These are phyloP conservation scores for Candida rishiriensis DNA, from an alignment of 805 yeast genomes.

Conservation along the genomic window DNA sequence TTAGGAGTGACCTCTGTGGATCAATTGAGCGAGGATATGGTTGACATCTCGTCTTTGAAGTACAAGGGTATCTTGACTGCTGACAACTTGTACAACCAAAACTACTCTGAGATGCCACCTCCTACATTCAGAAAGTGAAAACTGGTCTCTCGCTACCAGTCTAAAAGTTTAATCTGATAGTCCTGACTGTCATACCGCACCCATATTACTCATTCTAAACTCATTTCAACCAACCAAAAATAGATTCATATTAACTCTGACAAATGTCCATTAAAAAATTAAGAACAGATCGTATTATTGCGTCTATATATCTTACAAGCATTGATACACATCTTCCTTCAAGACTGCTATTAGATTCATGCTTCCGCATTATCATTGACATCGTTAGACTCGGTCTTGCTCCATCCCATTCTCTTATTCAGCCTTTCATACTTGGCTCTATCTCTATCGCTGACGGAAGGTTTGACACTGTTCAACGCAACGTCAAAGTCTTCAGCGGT, in stretches of 20 bases:
- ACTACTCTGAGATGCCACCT: conserved; percentile 50
- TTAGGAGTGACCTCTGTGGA: conserved; percentile 52
- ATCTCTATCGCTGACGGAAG: conserved; percentile 87
- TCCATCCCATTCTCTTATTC: conserved; percentile 75
- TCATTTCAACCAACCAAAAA: too few relatives aligned
- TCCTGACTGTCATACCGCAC: too few relatives aligned
- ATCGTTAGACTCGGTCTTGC: conserved; percentile 25
- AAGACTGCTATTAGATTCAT: neutral
- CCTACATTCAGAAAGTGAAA: conserved; percentile 14
- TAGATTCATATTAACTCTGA: too few relatives aligned
- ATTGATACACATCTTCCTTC: neutral
- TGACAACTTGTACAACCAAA: conserved; percentile 50
- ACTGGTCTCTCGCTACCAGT: neutral
- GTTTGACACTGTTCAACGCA: conserved; percentile 75
- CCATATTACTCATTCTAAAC: neutral
- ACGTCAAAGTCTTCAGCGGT: conserved; percentile 58
- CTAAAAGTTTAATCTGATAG: too few relatives aligned
- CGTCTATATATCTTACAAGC: too few relatives aligned
- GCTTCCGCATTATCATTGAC: conserved; percentile 2
- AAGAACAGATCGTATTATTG: too few relatives aligned
- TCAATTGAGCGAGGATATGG: conserved; percentile 38
- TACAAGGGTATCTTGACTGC: conserved; percentile 31
- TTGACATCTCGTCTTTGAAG: conserved; percentile 32
- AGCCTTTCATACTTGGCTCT: conserved; percentile 70
- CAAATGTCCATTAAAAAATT: too few relatives aligned